Evolutionary conservation across 1,284 basidiomycete species (phyloP), one percentile per base, ranked within the genome.

Genomic region (Leccinum olivaceoglutinosum): DNA sequence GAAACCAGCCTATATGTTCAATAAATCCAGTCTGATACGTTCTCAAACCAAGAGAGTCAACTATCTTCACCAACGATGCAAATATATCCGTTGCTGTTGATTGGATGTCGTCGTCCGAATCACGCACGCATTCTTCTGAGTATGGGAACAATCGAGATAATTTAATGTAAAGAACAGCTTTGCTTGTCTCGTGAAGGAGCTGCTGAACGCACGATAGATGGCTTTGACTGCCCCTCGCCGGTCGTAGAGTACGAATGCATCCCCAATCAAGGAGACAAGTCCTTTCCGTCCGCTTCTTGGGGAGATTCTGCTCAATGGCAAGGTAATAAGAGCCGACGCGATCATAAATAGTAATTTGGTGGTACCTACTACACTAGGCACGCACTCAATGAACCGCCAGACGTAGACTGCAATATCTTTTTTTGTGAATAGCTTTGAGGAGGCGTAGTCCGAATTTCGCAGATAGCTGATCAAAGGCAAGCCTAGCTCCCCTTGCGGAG

Each of bases 11-110:
- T 32, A 32, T 32, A 32, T 32, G 29, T 32, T 32, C 29, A 32
- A 32, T 32, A 2, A 57, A 57, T 60, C 58, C 12, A 8, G 29
- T 32, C 29, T 32, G 9, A 32, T 12, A n/a, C 21, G 16, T 41
- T 53, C 4, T 59, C 29, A 12, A 36, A 14, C 34, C 36, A 46
- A 8, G 16, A 69, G 34, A 12, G 66, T 81, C 67, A 8, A 99
- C 94, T 90, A 99, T 96, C 81, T 99, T 98, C 69, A 99, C 93
- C 18, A 99, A 80, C 2, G 94, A 92, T 0, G 97, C 97, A 74
- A 99, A 99, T 0, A 96, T 97, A 72, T 95, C 95, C 7, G 97
- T 98, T 0, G 97, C 90, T 5, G 94, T 88, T 46, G 96, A 86
- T 18, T 97, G 89, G 58, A 97, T 90, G 65, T 93, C 89, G 67